phyloP scores from a whole-genome alignment of 108 stramenopile genomes.

The Poteriospumella lacustris region DNA sequence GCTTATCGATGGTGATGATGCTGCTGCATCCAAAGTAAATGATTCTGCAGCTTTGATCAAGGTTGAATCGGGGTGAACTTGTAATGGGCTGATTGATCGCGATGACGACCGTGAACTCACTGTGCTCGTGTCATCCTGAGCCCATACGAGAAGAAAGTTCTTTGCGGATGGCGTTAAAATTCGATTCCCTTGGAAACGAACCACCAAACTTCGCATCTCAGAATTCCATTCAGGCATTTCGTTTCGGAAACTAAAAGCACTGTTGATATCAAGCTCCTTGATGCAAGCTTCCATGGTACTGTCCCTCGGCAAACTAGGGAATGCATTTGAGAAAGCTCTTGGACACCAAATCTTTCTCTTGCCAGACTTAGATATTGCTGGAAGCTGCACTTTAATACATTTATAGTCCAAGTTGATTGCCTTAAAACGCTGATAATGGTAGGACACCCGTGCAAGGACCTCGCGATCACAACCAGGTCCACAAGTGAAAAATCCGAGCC shows the following conservation, averaged over 20 bases:
- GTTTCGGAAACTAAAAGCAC: too few relatives aligned
- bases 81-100: too few relatives aligned
- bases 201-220: not conserved
- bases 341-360: constrained; percentile 1
- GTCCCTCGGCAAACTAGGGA: too few relatives aligned
- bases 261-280: too few relatives aligned
- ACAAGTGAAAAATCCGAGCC: not conserved
- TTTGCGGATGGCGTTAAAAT: not conserved
- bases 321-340: not conserved
- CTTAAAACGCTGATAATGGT: not conserved
- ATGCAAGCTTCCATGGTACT: too few relatives aligned
- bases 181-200: constrained; percentile 11
- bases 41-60: too few relatives aligned
- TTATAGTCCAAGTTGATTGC: not conserved
- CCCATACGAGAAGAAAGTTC: constrained; percentile 1
- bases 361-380: not conserved
- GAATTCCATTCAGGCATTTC: not conserved
- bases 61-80: too few relatives aligned
- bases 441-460: not conserved
- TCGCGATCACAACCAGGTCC: not conserved
- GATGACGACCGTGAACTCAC: too few relatives aligned
- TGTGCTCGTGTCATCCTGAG: too few relatives aligned
- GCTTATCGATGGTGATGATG: too few relatives aligned
- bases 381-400: not conserved
- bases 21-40: too few relatives aligned